Conservation (phyloP, 2,329 filamentous ascomycete genomes). For the Acephala macrosclerotiorum region DNA sequence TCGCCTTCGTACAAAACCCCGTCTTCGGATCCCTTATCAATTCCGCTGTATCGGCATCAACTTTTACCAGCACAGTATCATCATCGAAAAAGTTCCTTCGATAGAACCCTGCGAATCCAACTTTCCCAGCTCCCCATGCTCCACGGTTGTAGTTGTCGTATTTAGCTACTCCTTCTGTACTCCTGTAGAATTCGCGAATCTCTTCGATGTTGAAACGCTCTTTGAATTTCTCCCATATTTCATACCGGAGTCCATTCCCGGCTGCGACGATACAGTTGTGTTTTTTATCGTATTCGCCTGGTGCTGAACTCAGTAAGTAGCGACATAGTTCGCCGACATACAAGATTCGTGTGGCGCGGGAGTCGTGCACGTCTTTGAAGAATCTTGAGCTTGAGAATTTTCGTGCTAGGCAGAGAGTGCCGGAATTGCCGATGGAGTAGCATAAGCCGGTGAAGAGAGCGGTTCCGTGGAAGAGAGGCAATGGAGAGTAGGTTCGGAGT, state of each 20-base stretch:
- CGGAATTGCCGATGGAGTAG: constrained; percentile 48
- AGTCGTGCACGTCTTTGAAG: constrained; percentile 53
- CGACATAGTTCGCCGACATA: constrained; percentile 58
- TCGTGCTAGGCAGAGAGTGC: constrained; percentile 52
- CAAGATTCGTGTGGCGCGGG: constrained; percentile 50
- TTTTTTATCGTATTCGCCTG: constrained; percentile 51
- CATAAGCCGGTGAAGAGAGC: constrained; percentile 53
- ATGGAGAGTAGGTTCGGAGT: constrained; percentile 53
- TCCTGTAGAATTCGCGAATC: constrained; percentile 56
- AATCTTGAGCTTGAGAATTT: constrained; percentile 56
- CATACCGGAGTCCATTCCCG: constrained; percentile 56
- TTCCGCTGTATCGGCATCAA: constrained; percentile 48
- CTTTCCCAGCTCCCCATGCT: constrained; percentile 50
- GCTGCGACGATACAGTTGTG: constrained; percentile 53
- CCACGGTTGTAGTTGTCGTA: constrained; percentile 53
- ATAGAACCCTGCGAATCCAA: constrained; percentile 52
- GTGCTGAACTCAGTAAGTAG: constrained; percentile 53
- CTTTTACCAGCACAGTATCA: constrained; percentile 49
- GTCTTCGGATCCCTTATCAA: constrained; percentile 52
- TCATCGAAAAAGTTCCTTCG: constrained; percentile 48
- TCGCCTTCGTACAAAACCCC: constrained; percentile 50
- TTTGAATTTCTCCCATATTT: constrained; percentile 57
- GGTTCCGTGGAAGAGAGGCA: constrained; percentile 58
- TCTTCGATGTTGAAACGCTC: constrained; percentile 51
- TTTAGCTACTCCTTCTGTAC: constrained; percentile 54